phyloP scores from a whole-genome alignment of 345 rosid genomes.

The Eucalyptus tenuipes region DNA sequence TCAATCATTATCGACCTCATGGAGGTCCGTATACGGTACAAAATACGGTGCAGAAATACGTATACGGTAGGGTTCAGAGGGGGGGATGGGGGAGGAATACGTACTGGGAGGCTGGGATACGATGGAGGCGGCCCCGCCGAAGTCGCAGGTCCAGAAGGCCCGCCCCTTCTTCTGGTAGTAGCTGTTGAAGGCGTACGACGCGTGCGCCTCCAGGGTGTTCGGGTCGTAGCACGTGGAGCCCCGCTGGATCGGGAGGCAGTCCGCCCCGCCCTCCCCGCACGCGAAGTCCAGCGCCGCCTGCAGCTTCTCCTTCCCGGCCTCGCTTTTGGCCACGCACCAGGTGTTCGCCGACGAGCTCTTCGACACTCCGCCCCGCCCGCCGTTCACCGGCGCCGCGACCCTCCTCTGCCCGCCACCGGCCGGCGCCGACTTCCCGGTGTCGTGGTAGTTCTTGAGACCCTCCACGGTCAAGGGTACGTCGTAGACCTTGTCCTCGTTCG shows the following conservation, averaged over 20 bases:
- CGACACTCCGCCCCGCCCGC: constrained; percentile 23
- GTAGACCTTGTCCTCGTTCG: constrained; percentile 67
- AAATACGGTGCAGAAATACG: not conserved
- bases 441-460: constrained; percentile 40
- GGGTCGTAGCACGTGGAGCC: constrained; percentile 70
- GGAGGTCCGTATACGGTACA: not conserved
- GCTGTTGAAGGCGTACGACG: constrained; percentile 92
- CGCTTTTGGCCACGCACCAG: constrained; percentile 82
- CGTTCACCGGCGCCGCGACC: constrained; percentile 4
- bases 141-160: constrained; percentile 59
- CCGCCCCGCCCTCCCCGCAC: constrained; percentile 86
- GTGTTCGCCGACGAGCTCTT: constrained; percentile 31
- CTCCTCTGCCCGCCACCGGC: not conserved
- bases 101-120: constrained; percentile 76
- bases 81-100: constrained; percentile 8
- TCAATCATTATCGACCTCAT: not conserved
- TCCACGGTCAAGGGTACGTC: constrained; percentile 59
- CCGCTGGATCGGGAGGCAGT: constrained; percentile 66
- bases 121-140: constrained; percentile 82
- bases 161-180: constrained; percentile 75
- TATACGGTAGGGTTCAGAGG: not conserved
- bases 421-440: constrained; percentile 15
- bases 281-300: constrained; percentile 76
- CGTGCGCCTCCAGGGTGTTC: constrained; percentile 74
- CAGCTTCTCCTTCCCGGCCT: constrained; percentile 42